Conservation (phyloP, 345 rosid species). For the Iberis pinnata region DNA sequence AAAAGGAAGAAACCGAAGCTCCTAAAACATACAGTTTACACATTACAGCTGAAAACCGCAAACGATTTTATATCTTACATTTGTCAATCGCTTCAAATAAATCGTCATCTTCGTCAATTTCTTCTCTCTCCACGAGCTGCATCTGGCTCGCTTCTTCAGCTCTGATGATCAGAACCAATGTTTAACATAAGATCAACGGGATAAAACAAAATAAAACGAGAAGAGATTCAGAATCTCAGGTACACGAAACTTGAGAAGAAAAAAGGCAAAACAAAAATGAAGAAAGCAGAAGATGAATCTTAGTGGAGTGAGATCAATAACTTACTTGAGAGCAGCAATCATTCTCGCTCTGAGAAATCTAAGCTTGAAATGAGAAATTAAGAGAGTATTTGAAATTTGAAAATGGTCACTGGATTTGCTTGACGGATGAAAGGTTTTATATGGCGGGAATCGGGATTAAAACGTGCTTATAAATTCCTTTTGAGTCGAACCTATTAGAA, state of each 20-base stretch:
- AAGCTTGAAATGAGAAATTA: constrained; percentile 17
- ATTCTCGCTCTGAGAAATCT: constrained; percentile 29
- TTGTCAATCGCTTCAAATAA: constrained; percentile 74
- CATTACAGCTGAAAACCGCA: neutral
- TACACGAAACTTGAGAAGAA: too few species aligned
- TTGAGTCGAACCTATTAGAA: too few species aligned
- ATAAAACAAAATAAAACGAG: too few species aligned
- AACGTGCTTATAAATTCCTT: too few species aligned
- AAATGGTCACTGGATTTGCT: too few species aligned
- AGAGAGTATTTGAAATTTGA: constrained; percentile 21
- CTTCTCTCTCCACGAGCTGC: constrained; percentile 69
- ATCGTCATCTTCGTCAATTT: constrained; percentile 60
- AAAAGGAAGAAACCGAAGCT: neutral
- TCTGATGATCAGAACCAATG: constrained; percentile 31
- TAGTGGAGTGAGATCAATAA: constrained; percentile 2
- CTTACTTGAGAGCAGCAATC: constrained; percentile 73
- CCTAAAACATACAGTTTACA: neutral
- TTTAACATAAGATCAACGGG: too few species aligned
- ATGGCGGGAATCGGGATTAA: too few species aligned
- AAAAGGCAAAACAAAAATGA: constrained; percentile 7
- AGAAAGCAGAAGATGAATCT: too few species aligned
- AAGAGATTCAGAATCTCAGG: constrained; percentile 1
- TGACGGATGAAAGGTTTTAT: too few species aligned
- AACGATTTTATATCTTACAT: constrained; percentile 32
- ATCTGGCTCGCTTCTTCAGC: constrained; percentile 60